These are phyloP conservation scores for Escallonia herrerae DNA, from an alignment of 129 eudicot species.

Conservation along the genomic window DNA sequence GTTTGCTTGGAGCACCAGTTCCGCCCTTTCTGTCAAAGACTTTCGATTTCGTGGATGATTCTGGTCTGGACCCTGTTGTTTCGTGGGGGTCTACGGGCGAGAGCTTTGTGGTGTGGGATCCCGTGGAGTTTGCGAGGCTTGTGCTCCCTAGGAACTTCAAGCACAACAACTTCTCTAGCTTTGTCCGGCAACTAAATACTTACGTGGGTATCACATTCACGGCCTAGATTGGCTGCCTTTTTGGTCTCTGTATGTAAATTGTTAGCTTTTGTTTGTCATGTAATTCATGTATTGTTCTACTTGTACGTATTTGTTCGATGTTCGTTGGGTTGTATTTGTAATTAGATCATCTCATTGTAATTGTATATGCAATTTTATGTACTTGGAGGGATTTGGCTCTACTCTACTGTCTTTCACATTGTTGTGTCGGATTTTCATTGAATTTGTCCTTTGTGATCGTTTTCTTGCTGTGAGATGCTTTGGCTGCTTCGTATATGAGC, in stretches of 20 bases:
- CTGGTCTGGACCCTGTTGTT: slow-evolving; percentile 37
- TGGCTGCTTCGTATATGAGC: too few relatives aligned
- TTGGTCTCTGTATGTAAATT: slow-evolving; percentile 13
- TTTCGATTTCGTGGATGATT: slow-evolving; percentile 66
- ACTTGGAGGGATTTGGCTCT: neutral
- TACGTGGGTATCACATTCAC: slow-evolving; percentile 73
- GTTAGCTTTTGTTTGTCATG: neutral
- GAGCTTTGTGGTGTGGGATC: slow-evolving; percentile 85
- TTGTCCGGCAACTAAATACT: slow-evolving; percentile 91
- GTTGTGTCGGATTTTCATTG: neutral
- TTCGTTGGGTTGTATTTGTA: slow-evolving; percentile 1
- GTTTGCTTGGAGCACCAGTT: slow-evolving; percentile 42
- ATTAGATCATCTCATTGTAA: slow-evolving; percentile 6
- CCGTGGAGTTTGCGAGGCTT: slow-evolving; percentile 41
- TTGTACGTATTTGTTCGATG: neutral
- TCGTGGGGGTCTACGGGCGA: slow-evolving; percentile 59
- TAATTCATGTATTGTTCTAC: slow-evolving; percentile 1
- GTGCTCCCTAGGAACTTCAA: slow-evolving; percentile 77
- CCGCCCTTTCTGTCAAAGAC: slow-evolving; percentile 86
- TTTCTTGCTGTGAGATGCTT: neutral
- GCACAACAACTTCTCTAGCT: slow-evolving; percentile 89
- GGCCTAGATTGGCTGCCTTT: slow-evolving; percentile 19
- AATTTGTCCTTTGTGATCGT: neutral
- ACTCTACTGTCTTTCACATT: neutral
- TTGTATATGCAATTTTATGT: neutral